A percentile compares a stretch with the other conserved stretches of the same genome.
Evolutionary conservation across 1,284 basidiomycete genomes (phyloP).

Genomic region (Leccinum solheimii): DNA sequence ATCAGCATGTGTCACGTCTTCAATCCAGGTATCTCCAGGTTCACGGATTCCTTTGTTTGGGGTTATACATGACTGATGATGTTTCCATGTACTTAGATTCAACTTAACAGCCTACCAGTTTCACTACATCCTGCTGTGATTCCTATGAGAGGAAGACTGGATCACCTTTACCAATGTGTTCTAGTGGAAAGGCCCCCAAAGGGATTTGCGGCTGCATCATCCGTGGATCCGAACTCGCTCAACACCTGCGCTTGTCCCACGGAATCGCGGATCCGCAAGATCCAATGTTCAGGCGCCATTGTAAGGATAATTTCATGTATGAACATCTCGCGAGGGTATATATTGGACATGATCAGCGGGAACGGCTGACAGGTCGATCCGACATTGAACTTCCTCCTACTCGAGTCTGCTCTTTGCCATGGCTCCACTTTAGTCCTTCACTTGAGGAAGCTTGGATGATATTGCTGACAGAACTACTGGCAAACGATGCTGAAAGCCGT

Average conservation of each 20-base stretch:
- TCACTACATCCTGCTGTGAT: neutral
- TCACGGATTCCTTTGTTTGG: neutral
- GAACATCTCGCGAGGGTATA: too few species aligned
- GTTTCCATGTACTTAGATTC: neutral
- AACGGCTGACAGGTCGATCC: too few species aligned
- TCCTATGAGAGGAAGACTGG: neutral
- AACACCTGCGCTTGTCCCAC: neutral
- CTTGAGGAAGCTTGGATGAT: too few species aligned
- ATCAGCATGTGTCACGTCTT: neutral
- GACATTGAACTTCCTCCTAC: too few species aligned
- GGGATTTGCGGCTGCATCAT: neutral
- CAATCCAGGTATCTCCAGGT: neutral
- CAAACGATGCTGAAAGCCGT: too few species aligned
- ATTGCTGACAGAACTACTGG: too few species aligned
- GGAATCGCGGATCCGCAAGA: neutral
- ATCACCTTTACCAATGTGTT: neutral
- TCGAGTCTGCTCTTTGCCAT: too few species aligned
- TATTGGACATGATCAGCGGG: too few species aligned
- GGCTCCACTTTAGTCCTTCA: too few species aligned
- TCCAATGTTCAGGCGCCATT: too few species aligned
- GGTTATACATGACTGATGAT: neutral
- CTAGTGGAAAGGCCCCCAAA: neutral
- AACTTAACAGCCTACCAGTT: neutral
- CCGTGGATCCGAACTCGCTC: neutral
- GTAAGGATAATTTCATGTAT: too few species aligned